These are phyloP conservation scores for Moesziomyces sp. DNA, from an alignment of 1,284 basidiomycete genomes.

Conservation along the genomic window DNA sequence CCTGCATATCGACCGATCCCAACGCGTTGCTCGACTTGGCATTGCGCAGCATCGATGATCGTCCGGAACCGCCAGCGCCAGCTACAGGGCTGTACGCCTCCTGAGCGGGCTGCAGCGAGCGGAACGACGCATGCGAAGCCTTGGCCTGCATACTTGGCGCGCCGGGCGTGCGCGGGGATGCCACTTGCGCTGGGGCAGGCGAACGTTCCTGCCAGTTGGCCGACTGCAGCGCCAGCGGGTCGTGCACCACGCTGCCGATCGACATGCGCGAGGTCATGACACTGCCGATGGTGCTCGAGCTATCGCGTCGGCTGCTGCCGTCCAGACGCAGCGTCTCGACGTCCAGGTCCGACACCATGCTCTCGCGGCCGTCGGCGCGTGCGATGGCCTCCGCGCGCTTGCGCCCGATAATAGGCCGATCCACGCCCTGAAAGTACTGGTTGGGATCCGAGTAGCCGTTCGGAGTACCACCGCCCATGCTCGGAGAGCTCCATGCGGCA, in stretches of 20 bases:
- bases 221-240: slow-evolving; percentile 15
- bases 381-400: slow-evolving; percentile 55
- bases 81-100: not conserved
- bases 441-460: slow-evolving; percentile 53
- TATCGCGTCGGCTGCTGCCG: slow-evolving; percentile 54
- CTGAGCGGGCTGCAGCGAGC: slow-evolving; percentile 30
- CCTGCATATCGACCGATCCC: slow-evolving; percentile 24
- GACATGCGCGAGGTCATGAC: slow-evolving; percentile 45
- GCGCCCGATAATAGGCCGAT: slow-evolving; percentile 45
- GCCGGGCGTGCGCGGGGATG: not conserved
- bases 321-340: slow-evolving; percentile 62
- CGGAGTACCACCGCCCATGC: slow-evolving; percentile 4
- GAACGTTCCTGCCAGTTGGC: slow-evolving; percentile 12
- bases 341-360: slow-evolving; percentile 62
- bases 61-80: not conserved
- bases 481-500: slow-evolving; percentile 4
- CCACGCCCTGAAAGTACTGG: slow-evolving; percentile 35
- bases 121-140: slow-evolving; percentile 22
- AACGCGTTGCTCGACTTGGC: slow-evolving; percentile 32
- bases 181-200: not conserved
- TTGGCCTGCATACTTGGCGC: slow-evolving; percentile 7
- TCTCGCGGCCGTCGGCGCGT: slow-evolving; percentile 52
- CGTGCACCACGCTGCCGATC: slow-evolving; percentile 41
- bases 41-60: slow-evolving; percentile 24
- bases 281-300: slow-evolving; percentile 53